Evolutionary conservation across 768 basidiomycete species (phyloP), one percentile per base, ranked within the genome.

Genomic region (Pleurotus platypus): DNA sequence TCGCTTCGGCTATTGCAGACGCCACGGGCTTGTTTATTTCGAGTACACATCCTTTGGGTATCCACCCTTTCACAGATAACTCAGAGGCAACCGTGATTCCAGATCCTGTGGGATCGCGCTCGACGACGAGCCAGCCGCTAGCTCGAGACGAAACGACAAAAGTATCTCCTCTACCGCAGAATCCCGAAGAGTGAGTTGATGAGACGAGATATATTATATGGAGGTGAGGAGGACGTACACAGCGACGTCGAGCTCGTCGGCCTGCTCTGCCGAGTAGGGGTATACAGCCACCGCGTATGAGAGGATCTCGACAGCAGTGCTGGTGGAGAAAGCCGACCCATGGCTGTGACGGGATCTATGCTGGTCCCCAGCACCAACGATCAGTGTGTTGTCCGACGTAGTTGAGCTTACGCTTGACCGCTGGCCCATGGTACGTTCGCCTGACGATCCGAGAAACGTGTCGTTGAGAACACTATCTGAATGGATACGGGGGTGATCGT

Each of bases 121-220:
- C 94, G 3, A 98, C 97, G 37, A 98, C 91, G 92, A 95, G 98
- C 97, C 97, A 99, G 1, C 97, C 96, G 56, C 95, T 87, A n/a
- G 94, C 89, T 54, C 95, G 86, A 55, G 92, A 92, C 42, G 94
- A 75, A 60, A 98, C 95, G 60, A 95, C 84, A 72, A 94, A 98
- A 1, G 94, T 94, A 66, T 95, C 92, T 42, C 93, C 94, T 13
- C 93, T 95, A 58, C 2, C 53, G 20, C 11, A 55, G 13, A 43
- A 55, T 22, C 18, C 37, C 46, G 26, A 46, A 49, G 16, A 30
- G 30, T 30, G 7, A 1, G 27, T 15, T 62, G 38, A 65, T 38
- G 57, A 38, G 43, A 15, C 1, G 16, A 12, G 4, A 6, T 5
- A 11, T 55, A 20, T 43, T 5, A 11, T 55, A 20, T 43, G 62